Evolutionary conservation across 129 eudicot species (phyloP).

Genomic region (Escallonia herrerae): DNA sequence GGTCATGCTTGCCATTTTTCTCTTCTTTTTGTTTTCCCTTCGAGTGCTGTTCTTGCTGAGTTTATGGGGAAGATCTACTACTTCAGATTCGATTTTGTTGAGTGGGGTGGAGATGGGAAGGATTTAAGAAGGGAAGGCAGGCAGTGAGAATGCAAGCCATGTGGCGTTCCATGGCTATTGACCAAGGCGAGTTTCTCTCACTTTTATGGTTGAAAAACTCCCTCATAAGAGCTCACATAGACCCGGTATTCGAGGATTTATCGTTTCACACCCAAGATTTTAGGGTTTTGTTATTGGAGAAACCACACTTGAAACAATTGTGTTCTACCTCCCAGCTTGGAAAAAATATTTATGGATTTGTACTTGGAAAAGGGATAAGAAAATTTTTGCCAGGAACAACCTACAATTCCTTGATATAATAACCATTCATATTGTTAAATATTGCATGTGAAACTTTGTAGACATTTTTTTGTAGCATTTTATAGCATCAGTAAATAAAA

Average conservation of each 20-base stretch:
- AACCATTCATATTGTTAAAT: too few species aligned
- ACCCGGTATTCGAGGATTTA: not conserved
- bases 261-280: too few species aligned
- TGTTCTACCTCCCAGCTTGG: too few species aligned
- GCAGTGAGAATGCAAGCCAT: not conserved
- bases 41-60: not conserved
- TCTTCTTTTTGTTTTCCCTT: not conserved
- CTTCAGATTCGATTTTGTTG: not conserved
- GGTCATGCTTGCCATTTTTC: slow-evolving; percentile 24
- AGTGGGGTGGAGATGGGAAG: not conserved
- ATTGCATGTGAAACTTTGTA: too few species aligned
- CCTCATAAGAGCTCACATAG: not conserved
- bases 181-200: not conserved
- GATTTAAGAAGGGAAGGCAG: not conserved
- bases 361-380: too few species aligned
- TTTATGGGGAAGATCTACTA: not conserved
- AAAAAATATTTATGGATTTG: too few species aligned
- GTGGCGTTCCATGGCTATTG: not conserved
- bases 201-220: slow-evolving; percentile 1
- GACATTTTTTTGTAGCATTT: too few species aligned
- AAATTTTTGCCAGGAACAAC: too few species aligned
- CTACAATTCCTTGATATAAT: too few species aligned
- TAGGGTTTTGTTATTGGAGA: too few species aligned
- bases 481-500: too few species aligned
- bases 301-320: too few species aligned